A percentile compares a stretch with the other conserved stretches of the same genome.
Conservation (phyloP, 768 basidiomycete genomes). For the Cubamyces sp. region DNA sequence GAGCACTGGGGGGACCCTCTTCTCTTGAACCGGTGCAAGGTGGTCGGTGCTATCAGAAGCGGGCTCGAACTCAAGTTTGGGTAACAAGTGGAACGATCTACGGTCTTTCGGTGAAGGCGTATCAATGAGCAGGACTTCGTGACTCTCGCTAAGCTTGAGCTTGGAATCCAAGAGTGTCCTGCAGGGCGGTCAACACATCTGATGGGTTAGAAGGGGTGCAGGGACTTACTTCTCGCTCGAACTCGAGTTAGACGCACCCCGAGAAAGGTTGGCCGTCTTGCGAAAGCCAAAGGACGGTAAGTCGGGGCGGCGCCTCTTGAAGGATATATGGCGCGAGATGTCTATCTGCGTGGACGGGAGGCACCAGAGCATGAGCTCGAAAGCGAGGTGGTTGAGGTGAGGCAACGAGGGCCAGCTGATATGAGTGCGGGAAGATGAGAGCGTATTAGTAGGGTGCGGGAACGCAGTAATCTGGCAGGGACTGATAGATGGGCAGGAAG, state of each 20-base stretch:
- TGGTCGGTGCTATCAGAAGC: neutral
- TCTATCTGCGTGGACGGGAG: conserved; percentile 1
- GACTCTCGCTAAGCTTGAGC: neutral
- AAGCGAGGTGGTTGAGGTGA: neutral
- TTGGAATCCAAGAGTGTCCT: conserved; percentile 15
- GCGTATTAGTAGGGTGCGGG: conserved; percentile 4
- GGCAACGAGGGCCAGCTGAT: conserved; percentile 13
- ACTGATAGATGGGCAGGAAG: conserved; percentile 16
- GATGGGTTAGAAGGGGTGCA: neutral
- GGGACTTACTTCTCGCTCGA: conserved; percentile 12
- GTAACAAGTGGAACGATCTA: neutral
- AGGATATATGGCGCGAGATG: conserved; percentile 14
- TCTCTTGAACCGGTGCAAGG: no score
- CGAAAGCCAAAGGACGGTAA: neutral
- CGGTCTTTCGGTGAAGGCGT: conserved; percentile 18
- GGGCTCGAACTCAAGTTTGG: conserved; percentile 1
- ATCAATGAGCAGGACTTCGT: conserved; percentile 18
- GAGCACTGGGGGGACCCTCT: no score
- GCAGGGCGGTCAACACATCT: neutral
- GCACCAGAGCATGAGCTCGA: conserved; percentile 16
- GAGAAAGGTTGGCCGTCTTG: conserved; percentile 5
- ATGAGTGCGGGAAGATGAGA: conserved; percentile 19
- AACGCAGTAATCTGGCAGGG: conserved; percentile 13
- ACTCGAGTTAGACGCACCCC: conserved; percentile 17
- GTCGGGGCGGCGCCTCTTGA: conserved; percentile 19